Conservation (phyloP, 768 basidiomycete species). For the Holtermanniella nyarrowii region DNA sequence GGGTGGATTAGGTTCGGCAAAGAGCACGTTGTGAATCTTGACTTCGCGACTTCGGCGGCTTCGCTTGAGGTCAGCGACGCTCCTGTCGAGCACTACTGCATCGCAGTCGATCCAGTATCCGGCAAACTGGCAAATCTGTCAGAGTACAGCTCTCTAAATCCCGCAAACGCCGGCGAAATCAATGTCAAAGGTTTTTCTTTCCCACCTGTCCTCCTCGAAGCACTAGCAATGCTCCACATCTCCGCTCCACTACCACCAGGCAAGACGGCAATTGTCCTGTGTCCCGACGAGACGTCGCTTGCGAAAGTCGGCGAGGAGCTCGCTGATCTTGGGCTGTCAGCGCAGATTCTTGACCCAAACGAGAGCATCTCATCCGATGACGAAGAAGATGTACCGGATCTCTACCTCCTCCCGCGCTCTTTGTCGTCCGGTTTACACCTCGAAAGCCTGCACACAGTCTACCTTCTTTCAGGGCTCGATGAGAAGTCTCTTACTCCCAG, state of each 20-base stretch:
- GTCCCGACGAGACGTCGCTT: conserved; percentile 11
- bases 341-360: not conserved
- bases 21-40: conserved; percentile 5
- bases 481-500: conserved; percentile 1
- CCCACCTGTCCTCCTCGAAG: conserved; percentile 6
- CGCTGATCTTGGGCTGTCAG: conserved; percentile 3
- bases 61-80: not conserved
- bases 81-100: conserved; percentile 5
- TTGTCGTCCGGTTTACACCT: conserved; percentile 10
- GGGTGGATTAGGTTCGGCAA: conserved; percentile 6
- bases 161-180: no score
- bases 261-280: conserved; percentile 2
- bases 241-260: conserved; percentile 6
- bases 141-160: not conserved
- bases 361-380: no score
- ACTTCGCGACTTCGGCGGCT: conserved; percentile 4
- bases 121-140: conserved; percentile 2
- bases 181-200: not conserved
- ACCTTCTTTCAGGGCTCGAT: conserved; percentile 12
- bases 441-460: conserved; percentile 7
- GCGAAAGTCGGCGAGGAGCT: conserved; percentile 2
- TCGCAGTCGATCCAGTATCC: conserved; percentile 2
- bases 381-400: not conserved
- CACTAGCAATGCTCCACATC: conserved; percentile 9
- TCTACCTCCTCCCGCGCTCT: conserved; percentile 6